Base-by-base conservation (phyloP, 768 basidiomycete species). In the Astraeus odoratus region DNA sequence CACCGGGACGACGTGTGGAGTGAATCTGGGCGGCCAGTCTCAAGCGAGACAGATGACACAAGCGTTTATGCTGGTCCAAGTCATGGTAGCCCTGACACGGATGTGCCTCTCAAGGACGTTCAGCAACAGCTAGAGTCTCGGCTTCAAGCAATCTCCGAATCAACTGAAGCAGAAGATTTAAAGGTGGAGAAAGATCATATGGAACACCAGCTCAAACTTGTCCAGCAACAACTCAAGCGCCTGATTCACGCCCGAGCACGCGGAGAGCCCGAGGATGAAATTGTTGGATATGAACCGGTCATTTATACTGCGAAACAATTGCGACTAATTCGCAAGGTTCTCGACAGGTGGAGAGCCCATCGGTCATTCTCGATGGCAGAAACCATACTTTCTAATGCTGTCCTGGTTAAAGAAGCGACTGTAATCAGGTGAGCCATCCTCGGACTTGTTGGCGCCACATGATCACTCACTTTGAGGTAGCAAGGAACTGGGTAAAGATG, bases 351-450 rank as follows among this genome's bases (percentile, higher is more conserved):
- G 95, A 75, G 88, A 51, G 75, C 80, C 0, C 83, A 89, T 64
- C 73, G 86, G 19, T 76, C 85, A 6, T 93, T 96, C 60, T 86
- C 83, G 1, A 95, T 98, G 89, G 90, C 94, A 1, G 94, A 98
- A 66, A 71, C 76, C 23, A 81, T 93, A 19, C 68, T 98, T 42
- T 82, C 85, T 5, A 84, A 78, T 59, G 94, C 94, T 8, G 83
- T 93, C 1, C 61, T 83, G 44, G 71, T 97, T 31, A 94, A 96
- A 65, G 96, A 99, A 66, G 95, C 92, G 5, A 97, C 96, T 63
- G 75, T 97, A 37, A 86, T 96, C 55, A 91, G 88, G 86, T 84
- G 51, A 36, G 74, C 34, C 3, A 7, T 46, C 31, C 30, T 23
- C 48, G 38, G 6, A 22, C 10, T 15, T 18, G 3, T 20, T 18